These are phyloP conservation scores for Balakata baccata DNA, from an alignment of 345 rosid genomes.

Conservation along the genomic window DNA sequence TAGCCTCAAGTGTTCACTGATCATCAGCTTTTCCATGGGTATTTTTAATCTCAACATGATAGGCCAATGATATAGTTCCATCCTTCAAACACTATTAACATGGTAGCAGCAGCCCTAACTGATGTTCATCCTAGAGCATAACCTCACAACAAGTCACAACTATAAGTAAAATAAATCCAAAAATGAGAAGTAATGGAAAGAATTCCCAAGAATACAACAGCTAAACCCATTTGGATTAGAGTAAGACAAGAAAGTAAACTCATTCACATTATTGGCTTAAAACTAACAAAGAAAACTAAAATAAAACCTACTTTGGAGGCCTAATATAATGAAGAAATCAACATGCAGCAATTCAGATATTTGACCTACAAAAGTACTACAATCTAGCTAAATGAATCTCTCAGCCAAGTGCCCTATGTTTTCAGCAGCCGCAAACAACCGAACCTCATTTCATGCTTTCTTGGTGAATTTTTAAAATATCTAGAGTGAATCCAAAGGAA, in stretches of 20 bases:
- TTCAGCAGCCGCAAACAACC: neutral
- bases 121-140: neutral
- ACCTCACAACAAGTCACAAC: neutral
- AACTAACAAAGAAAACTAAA: neutral
- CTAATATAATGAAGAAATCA: neutral
- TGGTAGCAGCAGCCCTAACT: neutral
- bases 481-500: slow-evolving; percentile 1
- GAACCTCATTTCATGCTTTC: neutral
- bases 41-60: neutral
- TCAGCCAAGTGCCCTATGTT: neutral
- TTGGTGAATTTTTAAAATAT: neutral
- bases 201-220: neutral
- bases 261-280: neutral
- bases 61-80: neutral
- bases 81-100: neutral
- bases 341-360: neutral
- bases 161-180: neutral
- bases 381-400: neutral
- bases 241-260: neutral
- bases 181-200: neutral
- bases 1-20: neutral
- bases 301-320: neutral
- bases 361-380: neutral
- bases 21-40: neutral
- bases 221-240: neutral